phyloP scores from a whole-genome alignment of 176 grass and related monocot species.

The Raddia distichophylla region DNA sequence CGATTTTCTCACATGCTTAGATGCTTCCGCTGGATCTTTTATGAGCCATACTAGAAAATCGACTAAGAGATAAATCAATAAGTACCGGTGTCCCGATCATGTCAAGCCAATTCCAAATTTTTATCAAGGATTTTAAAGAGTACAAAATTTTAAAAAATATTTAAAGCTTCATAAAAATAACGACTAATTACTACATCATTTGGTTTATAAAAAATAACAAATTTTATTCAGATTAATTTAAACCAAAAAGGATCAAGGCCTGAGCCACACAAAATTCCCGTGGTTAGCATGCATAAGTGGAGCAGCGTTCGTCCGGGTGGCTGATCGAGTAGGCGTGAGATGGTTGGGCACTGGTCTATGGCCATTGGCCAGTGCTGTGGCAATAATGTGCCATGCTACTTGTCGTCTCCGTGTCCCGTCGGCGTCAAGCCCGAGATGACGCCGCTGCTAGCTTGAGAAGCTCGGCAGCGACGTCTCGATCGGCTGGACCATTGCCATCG shows the following conservation, averaged over 20 bases:
- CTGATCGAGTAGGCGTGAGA: background rate
- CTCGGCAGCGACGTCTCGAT: background rate
- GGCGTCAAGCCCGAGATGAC: conserved; percentile 2
- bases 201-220: too few relatives aligned
- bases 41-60: too few relatives aligned
- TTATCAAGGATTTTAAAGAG: too few relatives aligned
- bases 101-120: too few relatives aligned
- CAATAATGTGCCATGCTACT: conserved; percentile 12
- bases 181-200: too few relatives aligned
- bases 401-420: conserved; percentile 12
- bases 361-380: background rate
- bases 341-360: conserved; percentile 11
- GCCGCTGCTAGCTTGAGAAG: background rate
- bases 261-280: conserved; percentile 26
- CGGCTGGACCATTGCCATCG: background rate
- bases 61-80: too few relatives aligned
- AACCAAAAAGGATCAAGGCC: background rate
- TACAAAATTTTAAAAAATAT: too few relatives aligned
- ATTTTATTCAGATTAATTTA: too few relatives aligned
- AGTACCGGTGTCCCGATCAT: too few relatives aligned
- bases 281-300: conserved; percentile 7
- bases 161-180: too few relatives aligned
- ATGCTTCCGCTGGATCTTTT: too few relatives aligned
- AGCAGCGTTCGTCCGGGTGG: background rate
- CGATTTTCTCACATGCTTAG: too few relatives aligned